phyloP scores from a whole-genome alignment of 148 eudicot species.

The Diospyros kaki region DNA sequence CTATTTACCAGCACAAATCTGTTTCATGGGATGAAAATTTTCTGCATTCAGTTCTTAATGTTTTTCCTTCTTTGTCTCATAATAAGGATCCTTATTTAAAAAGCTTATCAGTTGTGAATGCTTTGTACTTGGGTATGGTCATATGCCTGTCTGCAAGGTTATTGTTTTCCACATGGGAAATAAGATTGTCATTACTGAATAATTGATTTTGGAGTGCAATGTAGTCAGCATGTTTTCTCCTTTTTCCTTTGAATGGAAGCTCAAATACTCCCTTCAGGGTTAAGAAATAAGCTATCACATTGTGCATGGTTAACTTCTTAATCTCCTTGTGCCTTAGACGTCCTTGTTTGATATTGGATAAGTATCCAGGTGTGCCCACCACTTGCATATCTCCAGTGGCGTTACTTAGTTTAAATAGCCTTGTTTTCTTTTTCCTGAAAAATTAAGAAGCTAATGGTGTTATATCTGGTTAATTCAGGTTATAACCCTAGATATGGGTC shows the following conservation, averaged over 20 bases:
- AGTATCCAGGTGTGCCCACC: neutral
- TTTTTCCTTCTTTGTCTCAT: too few species aligned
- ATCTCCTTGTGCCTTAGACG: neutral
- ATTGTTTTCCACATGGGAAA: too few species aligned
- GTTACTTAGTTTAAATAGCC: neutral
- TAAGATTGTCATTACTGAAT: too few species aligned
- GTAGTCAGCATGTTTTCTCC: neutral
- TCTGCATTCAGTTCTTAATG: neutral
- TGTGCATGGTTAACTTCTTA: neutral
- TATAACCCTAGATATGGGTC: conserved; percentile 39
- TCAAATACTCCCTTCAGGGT: neutral
- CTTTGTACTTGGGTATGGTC: too few species aligned
- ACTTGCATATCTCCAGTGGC: neutral
- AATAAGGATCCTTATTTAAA: too few species aligned
- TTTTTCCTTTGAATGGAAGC: neutral
- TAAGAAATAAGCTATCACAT: neutral
- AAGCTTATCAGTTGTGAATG: too few species aligned
- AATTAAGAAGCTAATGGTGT: neutral
- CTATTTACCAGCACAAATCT: neutral
- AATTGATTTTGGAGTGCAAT: too few species aligned
- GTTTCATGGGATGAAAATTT: neutral
- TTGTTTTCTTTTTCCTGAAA: neutral
- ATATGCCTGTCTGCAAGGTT: too few species aligned
- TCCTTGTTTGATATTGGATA: neutral
- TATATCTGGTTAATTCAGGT: conserved; percentile 23